A percentile compares a stretch with the other conserved stretches of the same genome.
These are phyloP conservation scores for Apophysomyces elegans DNA, from an alignment of 371 early-diverging fungal genomes.

Conservation along the genomic window DNA sequence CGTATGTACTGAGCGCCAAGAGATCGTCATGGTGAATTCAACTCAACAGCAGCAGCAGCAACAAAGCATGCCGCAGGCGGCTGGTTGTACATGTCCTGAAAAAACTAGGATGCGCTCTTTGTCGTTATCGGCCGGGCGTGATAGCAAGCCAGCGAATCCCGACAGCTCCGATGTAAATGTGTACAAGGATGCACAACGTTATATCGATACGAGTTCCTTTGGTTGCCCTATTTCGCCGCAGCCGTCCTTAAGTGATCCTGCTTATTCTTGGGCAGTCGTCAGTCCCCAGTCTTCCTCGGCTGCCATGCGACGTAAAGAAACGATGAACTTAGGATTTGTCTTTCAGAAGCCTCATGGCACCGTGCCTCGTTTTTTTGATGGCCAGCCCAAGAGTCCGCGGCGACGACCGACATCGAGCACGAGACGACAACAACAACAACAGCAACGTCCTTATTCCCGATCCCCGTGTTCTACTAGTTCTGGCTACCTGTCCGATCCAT, in stretches of 20 bases:
- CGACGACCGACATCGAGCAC: not conserved
- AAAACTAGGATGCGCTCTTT: conserved; percentile 8
- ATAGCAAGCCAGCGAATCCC: not conserved
- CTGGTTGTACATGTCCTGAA: conserved; percentile 10
- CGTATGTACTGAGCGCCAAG: too few relatives aligned
- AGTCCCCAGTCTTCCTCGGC: not conserved
- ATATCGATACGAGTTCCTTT: not conserved
- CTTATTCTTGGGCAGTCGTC: conserved; percentile 8
- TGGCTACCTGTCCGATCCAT: conserved; percentile 1
- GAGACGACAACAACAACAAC: not conserved
- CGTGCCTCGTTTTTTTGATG: not conserved
- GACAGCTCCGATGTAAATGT: conserved; percentile 3
- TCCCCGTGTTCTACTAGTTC: not conserved
- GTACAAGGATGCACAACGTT: not conserved
- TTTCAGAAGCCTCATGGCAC: not conserved
- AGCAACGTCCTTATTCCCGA: not conserved
- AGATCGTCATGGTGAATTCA: too few relatives aligned
- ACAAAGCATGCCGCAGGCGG: not conserved
- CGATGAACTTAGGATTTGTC: not conserved
- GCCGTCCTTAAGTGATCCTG: conserved; percentile 1
- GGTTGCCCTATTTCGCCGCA: not conserved
- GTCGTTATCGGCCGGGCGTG: not conserved
- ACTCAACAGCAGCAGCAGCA: too few relatives aligned
- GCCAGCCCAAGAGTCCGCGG: conserved; percentile 4
- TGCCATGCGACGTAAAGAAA: not conserved